Evolutionary conservation across 2,329 filamentous ascomycete species (phyloP).

Genomic region (Diaporthe citrichinensis): DNA sequence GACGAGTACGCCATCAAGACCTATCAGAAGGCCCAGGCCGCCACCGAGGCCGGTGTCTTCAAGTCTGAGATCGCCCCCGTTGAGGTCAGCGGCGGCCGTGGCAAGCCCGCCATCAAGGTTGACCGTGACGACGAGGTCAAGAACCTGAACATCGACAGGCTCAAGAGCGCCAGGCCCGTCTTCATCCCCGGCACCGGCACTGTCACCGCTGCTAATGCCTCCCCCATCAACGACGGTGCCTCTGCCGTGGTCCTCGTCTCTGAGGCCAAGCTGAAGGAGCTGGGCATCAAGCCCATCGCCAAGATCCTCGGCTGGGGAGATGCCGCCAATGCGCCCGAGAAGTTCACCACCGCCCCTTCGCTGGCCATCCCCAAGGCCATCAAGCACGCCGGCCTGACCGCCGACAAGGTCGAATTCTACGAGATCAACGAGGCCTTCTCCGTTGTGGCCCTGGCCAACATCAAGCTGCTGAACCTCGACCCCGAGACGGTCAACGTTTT

Average conservation of each 20-base stretch:
- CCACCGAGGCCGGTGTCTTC: conserved; percentile 86
- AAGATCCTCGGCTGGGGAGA: conserved; percentile 99
- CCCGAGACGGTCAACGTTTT: conserved; percentile 95
- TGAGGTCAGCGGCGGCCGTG: conserved; percentile 87
- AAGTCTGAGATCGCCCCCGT: conserved; percentile 89
- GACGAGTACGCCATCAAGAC: conserved; percentile 96
- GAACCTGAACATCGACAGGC: conserved; percentile 89
- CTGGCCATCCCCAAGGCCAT: conserved; percentile 97
- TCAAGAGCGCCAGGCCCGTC: conserved; percentile 86
- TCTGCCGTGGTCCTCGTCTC: conserved; percentile 94
- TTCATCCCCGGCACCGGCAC: conserved; percentile 87
- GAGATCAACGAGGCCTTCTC: conserved; percentile 99
- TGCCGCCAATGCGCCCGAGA: conserved; percentile 89
- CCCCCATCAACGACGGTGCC: conserved; percentile 94
- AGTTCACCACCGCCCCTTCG: conserved; percentile 95
- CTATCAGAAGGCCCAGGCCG: conserved; percentile 93
- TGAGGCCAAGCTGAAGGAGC: conserved; percentile 92
- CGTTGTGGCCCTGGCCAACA: conserved; percentile 94
- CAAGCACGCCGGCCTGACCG: conserved; percentile 88
- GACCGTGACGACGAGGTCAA: conserved; percentile 95
- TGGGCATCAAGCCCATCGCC: conserved; percentile 90
- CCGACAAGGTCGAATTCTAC: conserved; percentile 88
- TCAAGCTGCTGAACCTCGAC: conserved; percentile 86
- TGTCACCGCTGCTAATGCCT: conserved; percentile 96
- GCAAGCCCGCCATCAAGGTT: conserved; percentile 86